These are phyloP conservation scores for Amauroascus niger DNA, from an alignment of 2,329 filamentous ascomycete species.

Conservation along the genomic window DNA sequence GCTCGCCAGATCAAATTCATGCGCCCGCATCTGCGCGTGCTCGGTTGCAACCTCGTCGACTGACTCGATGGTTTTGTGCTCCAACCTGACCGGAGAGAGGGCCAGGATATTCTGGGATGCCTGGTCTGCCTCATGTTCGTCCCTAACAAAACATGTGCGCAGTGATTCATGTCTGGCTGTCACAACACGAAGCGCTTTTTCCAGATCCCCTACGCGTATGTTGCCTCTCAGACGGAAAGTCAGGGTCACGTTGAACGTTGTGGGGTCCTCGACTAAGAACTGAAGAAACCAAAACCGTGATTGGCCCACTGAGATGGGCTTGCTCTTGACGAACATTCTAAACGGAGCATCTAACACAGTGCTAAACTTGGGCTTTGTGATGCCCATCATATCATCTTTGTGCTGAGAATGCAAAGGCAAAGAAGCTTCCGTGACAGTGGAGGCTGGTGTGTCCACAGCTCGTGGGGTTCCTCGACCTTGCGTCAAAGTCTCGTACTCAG, in stretches of 20 bases:
- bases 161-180: constrained; percentile 27
- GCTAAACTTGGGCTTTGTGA: no score
- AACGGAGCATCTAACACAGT: no score
- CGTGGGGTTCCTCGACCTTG: no score
- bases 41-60: not conserved
- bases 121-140: constrained; percentile 15
- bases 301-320: constrained; percentile 31
- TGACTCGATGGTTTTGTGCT: not conserved
- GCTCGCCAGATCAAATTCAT: constrained; percentile 33
- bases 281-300: constrained; percentile 30
- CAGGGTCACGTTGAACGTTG: constrained; percentile 35
- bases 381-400: no score
- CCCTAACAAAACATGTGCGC: constrained; percentile 26
- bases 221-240: constrained; percentile 27
- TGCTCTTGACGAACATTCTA: not conserved
- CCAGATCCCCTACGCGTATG: constrained; percentile 25
- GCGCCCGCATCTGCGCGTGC: constrained; percentile 20
- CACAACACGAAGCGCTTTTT: constrained; percentile 27
- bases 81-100: not conserved
- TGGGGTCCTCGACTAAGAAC: constrained; percentile 25
- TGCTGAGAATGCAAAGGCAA: no score
- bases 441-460: no score
- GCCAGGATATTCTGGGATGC: not conserved
- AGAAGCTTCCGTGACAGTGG: no score
- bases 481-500: no score